Conservation (phyloP, 257 asterid genomes). For the Solanum verrucosum region DNA sequence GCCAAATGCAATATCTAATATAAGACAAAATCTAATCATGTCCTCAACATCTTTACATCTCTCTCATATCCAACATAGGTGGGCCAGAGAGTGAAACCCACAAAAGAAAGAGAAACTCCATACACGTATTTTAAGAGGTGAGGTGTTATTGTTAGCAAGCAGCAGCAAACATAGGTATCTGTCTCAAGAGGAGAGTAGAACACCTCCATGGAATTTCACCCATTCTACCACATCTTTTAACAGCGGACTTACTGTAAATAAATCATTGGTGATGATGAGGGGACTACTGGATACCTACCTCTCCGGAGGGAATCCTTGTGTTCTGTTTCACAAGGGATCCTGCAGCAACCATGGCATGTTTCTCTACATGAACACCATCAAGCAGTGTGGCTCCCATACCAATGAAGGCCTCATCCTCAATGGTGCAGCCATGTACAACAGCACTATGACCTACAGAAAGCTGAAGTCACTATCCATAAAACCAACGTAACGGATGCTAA, state of each 20-base stretch:
- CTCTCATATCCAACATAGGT: not conserved
- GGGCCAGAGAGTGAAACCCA: not conserved
- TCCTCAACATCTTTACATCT: not conserved
- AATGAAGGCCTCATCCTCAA: constrained; percentile 83
- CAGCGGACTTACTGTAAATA: not conserved
- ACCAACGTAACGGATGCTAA: not conserved
- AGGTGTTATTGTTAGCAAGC: not conserved
- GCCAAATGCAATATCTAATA: not conserved
- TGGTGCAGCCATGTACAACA: constrained; percentile 70
- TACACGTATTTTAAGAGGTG: not conserved
- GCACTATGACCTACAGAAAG: constrained; percentile 73
- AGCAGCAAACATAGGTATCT: not conserved
- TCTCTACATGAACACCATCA: constrained; percentile 83
- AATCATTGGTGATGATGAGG: not conserved
- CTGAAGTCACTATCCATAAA: not conserved
- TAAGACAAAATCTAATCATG: not conserved
- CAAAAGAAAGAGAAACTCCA: not conserved
- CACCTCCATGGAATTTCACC: not conserved
- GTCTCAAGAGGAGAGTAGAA: not conserved
- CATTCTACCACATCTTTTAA: not conserved
- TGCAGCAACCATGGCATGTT: constrained; percentile 89
- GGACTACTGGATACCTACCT: constrained; percentile 8
- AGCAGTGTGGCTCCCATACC: constrained; percentile 90
- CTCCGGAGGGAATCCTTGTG: constrained; percentile 39
- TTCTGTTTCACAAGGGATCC: constrained; percentile 85